Evolutionary conservation across 179 eudicot species (phyloP), one percentile per base, ranked within the genome.

Genomic region (Gypsophila paniculata): DNA sequence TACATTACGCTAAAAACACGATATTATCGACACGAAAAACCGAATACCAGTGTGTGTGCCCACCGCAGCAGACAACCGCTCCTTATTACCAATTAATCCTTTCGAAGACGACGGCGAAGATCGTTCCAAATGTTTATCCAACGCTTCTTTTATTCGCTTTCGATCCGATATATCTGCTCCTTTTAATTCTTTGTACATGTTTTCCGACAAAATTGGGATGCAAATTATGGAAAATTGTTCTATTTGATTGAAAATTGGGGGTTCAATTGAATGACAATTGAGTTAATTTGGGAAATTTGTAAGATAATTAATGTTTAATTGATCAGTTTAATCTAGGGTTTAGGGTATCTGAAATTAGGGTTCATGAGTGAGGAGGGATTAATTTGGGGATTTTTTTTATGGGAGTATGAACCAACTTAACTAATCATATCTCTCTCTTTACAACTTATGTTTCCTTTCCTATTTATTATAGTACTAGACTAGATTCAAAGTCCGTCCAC

Each of bases 61-160:
- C n/a, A n/a, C n/a, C 17, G 60, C 22, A 1, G 60, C 60, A 8
- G 81, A 68, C 67, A 85, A 21, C 42, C 78, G 69, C 80, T 80
- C 87, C 76, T 85, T 82, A 61, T 36, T 85, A 59, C 75, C 78
- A 23, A 55, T 76, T 53, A 85, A 53, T 44, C 80, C 87, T 60
- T 85, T 84, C 4, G 95, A 89, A 26, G 90, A 80, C 15, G 86
- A 82, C 17, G 89, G 87, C 8, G 88, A 86, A 2, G 88, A 86
- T 74, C 82, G 75, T 34, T 86, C 93, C 80, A 88, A 83, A 49
- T 88, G 92, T 71, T 88, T 88, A 77, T 88, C 90, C 74, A 88
- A 78, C 42, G 86, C 88, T 72, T 85, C 90, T 61, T 88, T 88
- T 38, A 86, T 82, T 48, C 86, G 76, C 71, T 88, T 88, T 77